Evolutionary conservation across 2,329 filamentous ascomycete species (phyloP), one percentile per base, ranked within the genome.

Genomic region (Apiospora aurea): DNA sequence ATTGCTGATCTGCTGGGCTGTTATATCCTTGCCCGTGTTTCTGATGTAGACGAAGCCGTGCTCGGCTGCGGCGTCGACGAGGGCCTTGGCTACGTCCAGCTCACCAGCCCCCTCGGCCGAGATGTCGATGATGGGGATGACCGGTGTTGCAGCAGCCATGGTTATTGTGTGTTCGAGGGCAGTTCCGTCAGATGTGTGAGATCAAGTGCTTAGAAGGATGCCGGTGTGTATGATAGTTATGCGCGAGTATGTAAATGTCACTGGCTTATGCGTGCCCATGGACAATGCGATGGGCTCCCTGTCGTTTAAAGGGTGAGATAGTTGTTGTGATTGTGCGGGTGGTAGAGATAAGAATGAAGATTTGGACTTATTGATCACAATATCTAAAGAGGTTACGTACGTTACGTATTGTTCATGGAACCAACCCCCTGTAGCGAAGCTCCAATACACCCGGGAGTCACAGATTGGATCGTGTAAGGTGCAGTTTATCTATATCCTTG

Each of bases 21-120:
- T 85, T 67, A 98, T 94, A 73, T 92, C 90, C 16, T 87, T 85
- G 61, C 91, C 92, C 29, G 90, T 87, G 78, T 94, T 95, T 79
- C 91, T 92, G 78, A 98, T 91, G 80, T 96, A 98, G 73, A 98
- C 89, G 82, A 98, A 98, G 73, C 96, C 96, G 82, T 95, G 92
- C 70, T 92, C 90, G 49, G 91, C 89, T 2, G 95, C 95, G 0
- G 96, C 96, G 73, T 93, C 88, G 57, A 98, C 90, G 57, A 98
- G 87, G 74, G 90, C 88, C 71, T 89, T 89, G 69, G 93, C 92
- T 26, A 90, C 83, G 66, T 84, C 81, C n/a, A 80, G 79, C 72
- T 88, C 83, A 75, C 92, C 85, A 13, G 82, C 77, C 41, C 86
- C 85, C 6, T 87, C 84, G 24, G 87, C 86, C 4, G 91, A 92